Percentiles rank a stretch among this genome's conserved stretches.
These are phyloP conservation scores for Zygoascus bituminiphila DNA, from an alignment of 805 yeast genomes.

Conservation along the genomic window DNA sequence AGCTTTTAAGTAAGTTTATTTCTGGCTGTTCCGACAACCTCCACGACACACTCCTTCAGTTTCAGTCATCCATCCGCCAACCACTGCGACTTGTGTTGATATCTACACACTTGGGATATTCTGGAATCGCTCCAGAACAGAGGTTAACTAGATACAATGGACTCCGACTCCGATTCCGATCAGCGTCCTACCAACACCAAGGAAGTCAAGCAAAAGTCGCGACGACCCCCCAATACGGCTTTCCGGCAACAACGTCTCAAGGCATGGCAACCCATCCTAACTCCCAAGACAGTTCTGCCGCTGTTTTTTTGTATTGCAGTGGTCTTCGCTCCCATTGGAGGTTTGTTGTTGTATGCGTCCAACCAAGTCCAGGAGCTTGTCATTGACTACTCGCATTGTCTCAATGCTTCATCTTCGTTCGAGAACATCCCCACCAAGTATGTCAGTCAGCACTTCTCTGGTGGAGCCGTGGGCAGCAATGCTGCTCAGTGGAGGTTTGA, in stretches of 20 bases:
- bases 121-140: not conserved
- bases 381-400: constrained; percentile 71
- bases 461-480: constrained; percentile 26
- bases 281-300: constrained; percentile 88
- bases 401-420: constrained; percentile 40
- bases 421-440: constrained; percentile 51
- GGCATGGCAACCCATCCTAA: constrained; percentile 80
- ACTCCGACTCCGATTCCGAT: constrained; percentile 29
- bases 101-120: not conserved
- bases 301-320: constrained; percentile 64
- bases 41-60: too few species aligned
- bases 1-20: too few species aligned
- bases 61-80: too few species aligned
- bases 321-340: constrained; percentile 85
- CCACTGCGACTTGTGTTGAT: too few species aligned
- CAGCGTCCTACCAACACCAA: constrained; percentile 21
- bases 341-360: constrained; percentile 73
- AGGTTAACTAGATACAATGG: not conserved
- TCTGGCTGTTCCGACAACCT: too few species aligned
- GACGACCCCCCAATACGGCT: constrained; percentile 38
- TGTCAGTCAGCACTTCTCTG: constrained; percentile 52
- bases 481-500: constrained; percentile 68
- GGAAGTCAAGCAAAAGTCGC: constrained; percentile 30
- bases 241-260: constrained; percentile 50
- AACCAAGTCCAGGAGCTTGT: constrained; percentile 65